These are phyloP conservation scores for Aciculosporium take DNA, from an alignment of 2,329 filamentous ascomycete genomes.

Conservation along the genomic window DNA sequence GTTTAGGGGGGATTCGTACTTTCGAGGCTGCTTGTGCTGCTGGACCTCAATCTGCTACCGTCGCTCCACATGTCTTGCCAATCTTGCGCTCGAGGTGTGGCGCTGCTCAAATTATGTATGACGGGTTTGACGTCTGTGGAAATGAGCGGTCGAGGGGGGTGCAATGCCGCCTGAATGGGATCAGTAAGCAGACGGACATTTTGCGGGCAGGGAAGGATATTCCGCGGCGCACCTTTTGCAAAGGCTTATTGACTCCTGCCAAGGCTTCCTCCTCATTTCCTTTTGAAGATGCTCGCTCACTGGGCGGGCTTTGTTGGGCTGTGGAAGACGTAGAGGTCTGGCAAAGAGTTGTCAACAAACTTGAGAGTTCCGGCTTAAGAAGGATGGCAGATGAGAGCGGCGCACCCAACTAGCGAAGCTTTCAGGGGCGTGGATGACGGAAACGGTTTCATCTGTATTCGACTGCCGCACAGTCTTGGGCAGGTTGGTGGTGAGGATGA, in stretches of 20 bases:
- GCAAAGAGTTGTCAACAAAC: neutral
- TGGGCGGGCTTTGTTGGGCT: slow-evolving; percentile 20
- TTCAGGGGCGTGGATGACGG: slow-evolving; percentile 80
- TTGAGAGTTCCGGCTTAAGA: neutral
- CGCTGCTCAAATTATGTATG: slow-evolving; percentile 50
- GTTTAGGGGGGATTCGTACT: slow-evolving; percentile 37
- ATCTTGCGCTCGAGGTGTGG: slow-evolving; percentile 74
- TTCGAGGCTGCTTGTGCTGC: slow-evolving; percentile 62
- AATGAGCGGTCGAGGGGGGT: slow-evolving; percentile 52
- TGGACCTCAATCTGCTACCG: slow-evolving; percentile 43
- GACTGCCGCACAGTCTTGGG: slow-evolving; percentile 41
- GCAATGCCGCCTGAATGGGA: slow-evolving; percentile 6
- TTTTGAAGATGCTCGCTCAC: slow-evolving; percentile 23
- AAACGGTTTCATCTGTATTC: slow-evolving; percentile 65
- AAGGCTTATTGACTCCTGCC: slow-evolving; percentile 9
- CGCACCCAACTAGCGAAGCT: slow-evolving; percentile 70
- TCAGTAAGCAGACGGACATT: neutral
- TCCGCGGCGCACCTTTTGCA: slow-evolving; percentile 12
- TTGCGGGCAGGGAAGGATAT: neutral
- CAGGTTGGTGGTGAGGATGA: slow-evolving; percentile 42
- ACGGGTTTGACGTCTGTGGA: slow-evolving; percentile 58
- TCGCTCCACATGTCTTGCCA: slow-evolving; percentile 55
- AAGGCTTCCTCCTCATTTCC: slow-evolving; percentile 23
- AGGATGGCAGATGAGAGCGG: slow-evolving; percentile 2
- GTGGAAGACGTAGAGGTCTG: slow-evolving; percentile 29